Evolutionary conservation across 129 eudicot genomes (phyloP).

Genomic region (Calendula officinalis): DNA sequence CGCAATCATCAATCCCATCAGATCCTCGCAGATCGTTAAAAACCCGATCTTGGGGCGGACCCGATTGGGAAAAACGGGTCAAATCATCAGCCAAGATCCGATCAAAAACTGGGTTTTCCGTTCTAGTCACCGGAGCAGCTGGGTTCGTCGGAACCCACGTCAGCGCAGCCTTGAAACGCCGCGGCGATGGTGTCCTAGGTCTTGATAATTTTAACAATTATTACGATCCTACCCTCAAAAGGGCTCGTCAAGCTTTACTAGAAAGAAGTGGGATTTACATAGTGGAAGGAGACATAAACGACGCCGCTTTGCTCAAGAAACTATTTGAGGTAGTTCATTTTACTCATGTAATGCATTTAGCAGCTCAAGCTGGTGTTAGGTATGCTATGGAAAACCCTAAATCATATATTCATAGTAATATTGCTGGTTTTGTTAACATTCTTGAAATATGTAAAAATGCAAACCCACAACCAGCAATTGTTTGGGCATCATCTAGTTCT

Average conservation of each 20-base stretch:
- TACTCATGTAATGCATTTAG: too few relatives aligned
- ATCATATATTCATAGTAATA: slow-evolving; percentile 34
- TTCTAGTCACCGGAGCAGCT: slow-evolving; percentile 34
- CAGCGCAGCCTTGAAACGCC: slow-evolving; percentile 28
- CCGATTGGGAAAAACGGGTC: slow-evolving; percentile 34
- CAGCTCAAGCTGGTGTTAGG: too few relatives aligned
- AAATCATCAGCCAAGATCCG: slow-evolving; percentile 35
- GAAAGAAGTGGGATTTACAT: slow-evolving; percentile 60
- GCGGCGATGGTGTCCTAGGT: slow-evolving; percentile 34
- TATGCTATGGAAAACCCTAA: too few relatives aligned
- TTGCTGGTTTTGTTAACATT: slow-evolving; percentile 38
- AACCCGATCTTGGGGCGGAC: slow-evolving; percentile 13
- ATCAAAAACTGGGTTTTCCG: slow-evolving; percentile 23
- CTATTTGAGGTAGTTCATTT: not conserved
- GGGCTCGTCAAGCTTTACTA: slow-evolving; percentile 63
- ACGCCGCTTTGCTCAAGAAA: slow-evolving; percentile 33
- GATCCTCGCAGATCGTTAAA: slow-evolving; percentile 36
- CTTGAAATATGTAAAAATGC: slow-evolving; percentile 21
- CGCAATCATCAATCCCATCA: slow-evolving; percentile 11
- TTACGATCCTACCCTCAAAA: slow-evolving; percentile 63
- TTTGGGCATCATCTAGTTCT: slow-evolving; percentile 49
- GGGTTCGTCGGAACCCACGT: slow-evolving; percentile 3
- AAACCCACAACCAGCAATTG: too few relatives aligned
- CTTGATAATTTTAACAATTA: slow-evolving; percentile 40
- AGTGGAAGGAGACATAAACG: slow-evolving; percentile 68